phyloP scores from a whole-genome alignment of 1,139 yeast species.

The Saccharomyces hybrid region DNA sequence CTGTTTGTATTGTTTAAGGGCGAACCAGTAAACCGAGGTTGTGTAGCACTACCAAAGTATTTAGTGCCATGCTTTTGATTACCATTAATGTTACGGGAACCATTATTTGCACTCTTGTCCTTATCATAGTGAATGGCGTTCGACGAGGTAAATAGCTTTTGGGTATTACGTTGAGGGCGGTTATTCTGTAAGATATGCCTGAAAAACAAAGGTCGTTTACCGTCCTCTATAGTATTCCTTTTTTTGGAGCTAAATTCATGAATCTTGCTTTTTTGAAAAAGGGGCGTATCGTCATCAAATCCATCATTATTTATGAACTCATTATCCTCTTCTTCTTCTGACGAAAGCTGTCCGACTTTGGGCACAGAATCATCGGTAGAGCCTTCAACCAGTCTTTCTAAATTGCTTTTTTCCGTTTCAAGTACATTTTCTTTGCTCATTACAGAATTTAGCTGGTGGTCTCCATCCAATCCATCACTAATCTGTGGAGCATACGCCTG shows the following conservation, averaged over 20 bases:
- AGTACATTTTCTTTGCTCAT: constrained; percentile 2
- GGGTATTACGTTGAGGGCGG: not conserved
- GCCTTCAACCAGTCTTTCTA: constrained; percentile 1
- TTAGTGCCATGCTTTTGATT: not conserved
- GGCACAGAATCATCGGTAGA: constrained; percentile 13
- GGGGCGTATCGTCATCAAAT: constrained; percentile 7
- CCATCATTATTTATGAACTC: constrained; percentile 11
- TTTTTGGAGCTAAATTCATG: constrained; percentile 8
- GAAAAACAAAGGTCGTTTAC: constrained; percentile 12
- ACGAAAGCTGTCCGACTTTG: constrained; percentile 23
- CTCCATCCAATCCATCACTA: constrained; percentile 8
- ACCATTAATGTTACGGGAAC: not conserved
- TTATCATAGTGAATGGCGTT: not conserved
- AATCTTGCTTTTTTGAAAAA: not conserved
- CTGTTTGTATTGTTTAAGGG: not conserved
- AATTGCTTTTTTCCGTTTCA: not conserved
- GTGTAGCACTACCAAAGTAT: not conserved
- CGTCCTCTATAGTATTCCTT: constrained; percentile 9
- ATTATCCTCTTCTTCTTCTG: constrained; percentile 20
- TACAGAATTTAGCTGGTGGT: not conserved
- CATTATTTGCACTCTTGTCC: not conserved
- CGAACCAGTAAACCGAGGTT: not conserved
- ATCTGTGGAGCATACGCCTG: constrained; percentile 1
- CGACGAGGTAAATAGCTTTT: not conserved
- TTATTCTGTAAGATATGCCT: not conserved